These are phyloP conservation scores for Pythium pyrilobum DNA, from an alignment of 352 stramenopile genomes.

Conservation along the genomic window DNA sequence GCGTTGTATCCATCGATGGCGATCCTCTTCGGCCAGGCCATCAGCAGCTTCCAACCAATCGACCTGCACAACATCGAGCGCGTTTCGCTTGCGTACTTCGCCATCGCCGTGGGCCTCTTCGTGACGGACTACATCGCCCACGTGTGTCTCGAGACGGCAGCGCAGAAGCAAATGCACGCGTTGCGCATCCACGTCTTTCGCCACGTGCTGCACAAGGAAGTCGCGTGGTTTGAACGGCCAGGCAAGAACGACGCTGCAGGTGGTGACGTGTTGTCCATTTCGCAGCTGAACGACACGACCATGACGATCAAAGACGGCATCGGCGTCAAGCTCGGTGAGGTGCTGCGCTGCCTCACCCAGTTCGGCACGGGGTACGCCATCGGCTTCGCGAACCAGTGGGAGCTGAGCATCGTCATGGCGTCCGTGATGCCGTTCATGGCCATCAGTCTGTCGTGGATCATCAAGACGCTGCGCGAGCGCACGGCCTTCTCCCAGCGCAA, in stretches of 20 bases:
- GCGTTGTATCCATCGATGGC: slow-evolving; percentile 28
- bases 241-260: not conserved
- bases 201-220: slow-evolving; percentile 18
- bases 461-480: slow-evolving; percentile 20
- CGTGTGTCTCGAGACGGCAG: slow-evolving; percentile 17
- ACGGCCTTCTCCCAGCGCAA: slow-evolving; percentile 9
- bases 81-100: slow-evolving; percentile 8
- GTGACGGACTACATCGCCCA: slow-evolving; percentile 21
- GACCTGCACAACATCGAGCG: slow-evolving; percentile 11
- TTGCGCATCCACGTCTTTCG: slow-evolving; percentile 20
- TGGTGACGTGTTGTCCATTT: not conserved
- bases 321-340: slow-evolving; percentile 23
- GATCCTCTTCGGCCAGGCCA: slow-evolving; percentile 25
- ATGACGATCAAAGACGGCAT: slow-evolving; percentile 37
- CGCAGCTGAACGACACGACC: slow-evolving; percentile 21
- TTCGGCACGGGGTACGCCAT: slow-evolving; percentile 19
- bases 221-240: slow-evolving; percentile 16
- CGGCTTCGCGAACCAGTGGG: slow-evolving; percentile 18
- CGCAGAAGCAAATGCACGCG: slow-evolving; percentile 20
- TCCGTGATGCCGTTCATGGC: slow-evolving; percentile 21
- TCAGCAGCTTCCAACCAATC: slow-evolving; percentile 19
- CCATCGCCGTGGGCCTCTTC: slow-evolving; percentile 20
- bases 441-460: slow-evolving; percentile 21
- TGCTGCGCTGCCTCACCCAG: slow-evolving; percentile 12
- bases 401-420: slow-evolving; percentile 23